Percentiles rank a stretch among this genome's conserved stretches.
Evolutionary conservation across 2,329 filamentous ascomycete genomes (phyloP).

Genomic region (Aureobasidium pullulans): DNA sequence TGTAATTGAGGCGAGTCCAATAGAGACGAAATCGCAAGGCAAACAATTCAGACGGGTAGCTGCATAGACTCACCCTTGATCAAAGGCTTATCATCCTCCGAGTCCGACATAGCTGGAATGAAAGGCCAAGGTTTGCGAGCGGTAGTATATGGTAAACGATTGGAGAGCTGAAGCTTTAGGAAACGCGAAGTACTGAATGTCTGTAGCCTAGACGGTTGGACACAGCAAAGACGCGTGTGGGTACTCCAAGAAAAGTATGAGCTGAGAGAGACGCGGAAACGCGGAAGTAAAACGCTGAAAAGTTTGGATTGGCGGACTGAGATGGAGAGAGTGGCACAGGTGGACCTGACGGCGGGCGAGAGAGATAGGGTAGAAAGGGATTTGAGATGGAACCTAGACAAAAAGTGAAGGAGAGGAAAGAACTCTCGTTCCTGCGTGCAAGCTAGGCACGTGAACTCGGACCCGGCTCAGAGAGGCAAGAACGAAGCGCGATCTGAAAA

Average conservation of each 20-base stretch:
- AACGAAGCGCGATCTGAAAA: neutral
- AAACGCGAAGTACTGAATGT: neutral
- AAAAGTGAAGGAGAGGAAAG: neutral
- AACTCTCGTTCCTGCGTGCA: neutral
- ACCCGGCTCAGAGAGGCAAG: neutral
- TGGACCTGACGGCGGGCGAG: neutral
- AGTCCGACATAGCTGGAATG: conserved; percentile 49
- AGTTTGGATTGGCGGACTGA: neutral
- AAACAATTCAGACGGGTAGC: conserved; percentile 10
- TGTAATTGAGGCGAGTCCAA: conserved; percentile 1
- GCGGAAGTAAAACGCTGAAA: conserved; percentile 16
- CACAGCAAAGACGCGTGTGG: neutral
- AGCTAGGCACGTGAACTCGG: neutral
- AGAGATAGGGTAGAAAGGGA: neutral
- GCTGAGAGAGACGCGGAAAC: conserved; percentile 11
- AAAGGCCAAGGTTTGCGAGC: conserved; percentile 17
- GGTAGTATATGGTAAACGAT: neutral
- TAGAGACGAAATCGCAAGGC: neutral
- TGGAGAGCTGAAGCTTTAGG: neutral
- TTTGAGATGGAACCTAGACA: neutral
- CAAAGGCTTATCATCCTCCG: conserved; percentile 78
- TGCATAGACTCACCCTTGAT: conserved; percentile 40
- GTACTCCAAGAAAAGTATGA: conserved; percentile 3
- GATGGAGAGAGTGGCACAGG: neutral
- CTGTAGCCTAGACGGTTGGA: neutral